Evolutionary conservation across 495 filamentous ascomycete genomes (phyloP).

Genomic region (Symbiotaphrina buchneri): DNA sequence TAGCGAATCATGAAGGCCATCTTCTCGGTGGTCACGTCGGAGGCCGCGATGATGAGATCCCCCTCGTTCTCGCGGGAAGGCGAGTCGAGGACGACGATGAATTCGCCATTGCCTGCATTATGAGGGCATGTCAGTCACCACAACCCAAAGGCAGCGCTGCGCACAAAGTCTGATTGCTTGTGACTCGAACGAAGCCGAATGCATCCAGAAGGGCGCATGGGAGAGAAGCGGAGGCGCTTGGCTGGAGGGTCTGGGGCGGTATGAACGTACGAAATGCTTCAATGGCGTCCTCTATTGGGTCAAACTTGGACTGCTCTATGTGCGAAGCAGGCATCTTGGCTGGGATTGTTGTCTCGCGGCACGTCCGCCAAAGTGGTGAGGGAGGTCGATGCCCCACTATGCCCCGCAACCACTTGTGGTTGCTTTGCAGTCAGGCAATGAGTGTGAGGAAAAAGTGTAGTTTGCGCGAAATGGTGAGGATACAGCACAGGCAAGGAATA

Average conservation of each 20-base stretch:
- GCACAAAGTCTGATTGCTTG: neutral
- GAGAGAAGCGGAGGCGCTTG: neutral
- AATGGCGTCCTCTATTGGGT: constrained; percentile 69
- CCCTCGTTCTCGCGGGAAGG: constrained; percentile 89
- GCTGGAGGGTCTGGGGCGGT: neutral
- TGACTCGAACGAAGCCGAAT: neutral
- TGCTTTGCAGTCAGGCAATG: too few species aligned
- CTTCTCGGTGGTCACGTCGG: constrained; percentile 65
- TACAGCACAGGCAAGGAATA: too few species aligned
- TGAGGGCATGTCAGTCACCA: neutral
- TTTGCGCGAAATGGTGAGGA: too few species aligned
- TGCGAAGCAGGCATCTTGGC: too few species aligned
- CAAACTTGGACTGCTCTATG: constrained; percentile 35
- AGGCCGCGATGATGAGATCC: constrained; percentile 86
- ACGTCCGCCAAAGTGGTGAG: too few species aligned
- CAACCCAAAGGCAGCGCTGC: neutral
- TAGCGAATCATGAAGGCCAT: constrained; percentile 91
- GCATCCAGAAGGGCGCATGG: neutral
- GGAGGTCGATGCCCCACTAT: too few species aligned
- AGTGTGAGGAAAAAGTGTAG: too few species aligned
- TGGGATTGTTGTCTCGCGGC: too few species aligned
- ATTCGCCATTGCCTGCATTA: constrained; percentile 55
- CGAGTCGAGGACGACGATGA: constrained; percentile 87
- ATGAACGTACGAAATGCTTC: constrained; percentile 58
- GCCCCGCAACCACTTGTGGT: too few species aligned